These are phyloP conservation scores for Venturiaceae sp. DNA, from an alignment of 2,329 filamentous ascomycete genomes.

Conservation along the genomic window DNA sequence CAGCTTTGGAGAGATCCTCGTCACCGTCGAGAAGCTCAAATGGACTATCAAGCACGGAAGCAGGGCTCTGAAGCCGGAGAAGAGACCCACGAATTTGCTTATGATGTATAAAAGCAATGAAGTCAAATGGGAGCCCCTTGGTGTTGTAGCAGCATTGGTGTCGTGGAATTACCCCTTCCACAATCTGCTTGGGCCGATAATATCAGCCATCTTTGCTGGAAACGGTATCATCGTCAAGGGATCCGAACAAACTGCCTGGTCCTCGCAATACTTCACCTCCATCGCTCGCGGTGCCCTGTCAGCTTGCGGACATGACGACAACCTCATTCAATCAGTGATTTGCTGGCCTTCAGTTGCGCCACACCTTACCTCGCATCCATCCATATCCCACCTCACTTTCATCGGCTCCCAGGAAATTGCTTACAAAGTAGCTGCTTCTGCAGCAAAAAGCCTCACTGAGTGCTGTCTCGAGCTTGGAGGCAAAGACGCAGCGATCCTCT, in stretches of 20 bases:
- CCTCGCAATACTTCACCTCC: constrained; percentile 67
- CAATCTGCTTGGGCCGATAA: constrained; percentile 85
- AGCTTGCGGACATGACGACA: constrained; percentile 72
- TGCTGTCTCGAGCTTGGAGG: constrained; percentile 87
- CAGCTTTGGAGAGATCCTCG: constrained; percentile 85
- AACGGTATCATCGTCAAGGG: constrained; percentile 91
- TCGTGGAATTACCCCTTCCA: constrained; percentile 98
- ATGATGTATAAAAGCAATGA: constrained; percentile 94
- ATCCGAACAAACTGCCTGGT: constrained; percentile 95
- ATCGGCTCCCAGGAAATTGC: constrained; percentile 86
- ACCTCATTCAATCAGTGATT: constrained; percentile 73
- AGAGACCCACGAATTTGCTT: constrained; percentile 76
- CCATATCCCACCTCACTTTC: constrained; percentile 84
- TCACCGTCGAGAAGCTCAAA: constrained; percentile 85
- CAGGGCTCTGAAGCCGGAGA: constrained; percentile 60
- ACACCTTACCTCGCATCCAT: constrained; percentile 74
- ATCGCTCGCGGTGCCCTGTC: constrained; percentile 71
- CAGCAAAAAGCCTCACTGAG: constrained; percentile 77
- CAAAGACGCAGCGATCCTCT: constrained; percentile 84
- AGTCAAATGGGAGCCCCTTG: constrained; percentile 83
- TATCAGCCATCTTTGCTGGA: constrained; percentile 82
- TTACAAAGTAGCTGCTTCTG: constrained; percentile 76
- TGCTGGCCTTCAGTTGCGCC: constrained; percentile 82
- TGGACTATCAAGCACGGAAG: constrained; percentile 94
- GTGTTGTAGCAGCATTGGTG: constrained; percentile 84